Evolutionary conservation across 2,329 filamentous ascomycete species (phyloP).

Genomic region (Calycina herbarum): DNA sequence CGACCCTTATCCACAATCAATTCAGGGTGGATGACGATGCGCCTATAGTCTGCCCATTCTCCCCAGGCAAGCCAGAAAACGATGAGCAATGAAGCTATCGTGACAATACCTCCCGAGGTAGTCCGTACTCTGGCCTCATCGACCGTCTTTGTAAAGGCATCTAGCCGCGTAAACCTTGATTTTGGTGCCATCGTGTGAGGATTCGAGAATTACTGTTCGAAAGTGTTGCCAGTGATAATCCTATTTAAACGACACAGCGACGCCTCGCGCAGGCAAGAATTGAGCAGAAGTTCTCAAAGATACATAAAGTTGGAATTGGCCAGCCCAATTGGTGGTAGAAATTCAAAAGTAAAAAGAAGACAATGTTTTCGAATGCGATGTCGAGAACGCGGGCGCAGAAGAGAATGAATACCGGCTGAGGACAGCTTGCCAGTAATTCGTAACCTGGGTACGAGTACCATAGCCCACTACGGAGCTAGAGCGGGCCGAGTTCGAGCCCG

Average conservation of each 20-base stretch:
- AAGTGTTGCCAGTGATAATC: slow-evolving; percentile 10
- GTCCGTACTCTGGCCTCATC: slow-evolving; percentile 97
- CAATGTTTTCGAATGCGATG: neutral
- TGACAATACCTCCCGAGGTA: slow-evolving; percentile 92
- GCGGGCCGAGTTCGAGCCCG: neutral
- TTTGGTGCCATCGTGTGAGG: slow-evolving; percentile 71
- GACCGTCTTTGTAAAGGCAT: slow-evolving; percentile 98
- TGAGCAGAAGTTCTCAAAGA: slow-evolving; percentile 22
- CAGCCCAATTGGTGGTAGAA: slow-evolving; percentile 19
- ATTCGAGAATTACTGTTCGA: neutral
- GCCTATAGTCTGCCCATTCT: slow-evolving; percentile 93
- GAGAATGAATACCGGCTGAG: neutral
- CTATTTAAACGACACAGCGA: slow-evolving; percentile 2
- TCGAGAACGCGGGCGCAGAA: neutral
- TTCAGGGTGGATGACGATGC: slow-evolving; percentile 84
- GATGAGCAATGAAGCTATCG: slow-evolving; percentile 83
- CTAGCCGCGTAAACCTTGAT: slow-evolving; percentile 92
- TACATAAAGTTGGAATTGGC: slow-evolving; percentile 27
- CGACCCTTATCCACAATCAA: slow-evolving; percentile 94
- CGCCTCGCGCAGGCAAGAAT: neutral
- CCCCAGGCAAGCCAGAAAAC: slow-evolving; percentile 89
- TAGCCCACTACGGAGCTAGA: neutral
- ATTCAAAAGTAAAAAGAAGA: neutral
- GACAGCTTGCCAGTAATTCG: slow-evolving; percentile 6
- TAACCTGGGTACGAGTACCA: neutral